These are phyloP conservation scores for Apiotrichum porosum DNA, from an alignment of 1,284 basidiomycete genomes.

Conservation along the genomic window DNA sequence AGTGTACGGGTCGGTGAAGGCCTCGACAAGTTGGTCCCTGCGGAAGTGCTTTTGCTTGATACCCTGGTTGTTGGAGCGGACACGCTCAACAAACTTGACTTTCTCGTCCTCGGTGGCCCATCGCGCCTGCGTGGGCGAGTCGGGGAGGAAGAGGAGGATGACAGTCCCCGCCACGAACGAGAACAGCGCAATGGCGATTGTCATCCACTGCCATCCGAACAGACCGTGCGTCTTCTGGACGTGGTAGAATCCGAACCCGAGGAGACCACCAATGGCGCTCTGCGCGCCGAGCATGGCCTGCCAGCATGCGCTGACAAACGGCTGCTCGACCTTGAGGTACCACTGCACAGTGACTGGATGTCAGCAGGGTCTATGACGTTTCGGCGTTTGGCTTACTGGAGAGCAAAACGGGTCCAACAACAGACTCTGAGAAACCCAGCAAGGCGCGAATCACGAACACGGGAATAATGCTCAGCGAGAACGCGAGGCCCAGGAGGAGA, in stretches of 20 bases:
- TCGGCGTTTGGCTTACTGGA: too few species aligned
- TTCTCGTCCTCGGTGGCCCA: conserved; percentile 31
- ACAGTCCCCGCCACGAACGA: conserved; percentile 8
- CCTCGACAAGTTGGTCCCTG: conserved; percentile 26
- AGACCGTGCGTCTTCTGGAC: conserved; percentile 11
- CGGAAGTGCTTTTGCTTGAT: conserved; percentile 29
- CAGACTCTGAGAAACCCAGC: conserved; percentile 33
- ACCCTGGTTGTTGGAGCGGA: conserved; percentile 36
- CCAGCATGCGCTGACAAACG: conserved; percentile 6
- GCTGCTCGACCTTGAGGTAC: conserved; percentile 24
- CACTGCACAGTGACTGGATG: conserved; percentile 28
- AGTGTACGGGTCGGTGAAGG: conserved; percentile 27
- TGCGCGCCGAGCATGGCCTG: conserved; percentile 15
- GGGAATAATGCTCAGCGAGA: conserved; percentile 64
- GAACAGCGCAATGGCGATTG: conserved; percentile 22
- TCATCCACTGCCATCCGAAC: conserved; percentile 34
- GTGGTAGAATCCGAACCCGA: conserved; percentile 26
- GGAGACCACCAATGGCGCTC: conserved; percentile 3
- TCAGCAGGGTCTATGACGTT: too few species aligned
- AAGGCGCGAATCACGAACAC: conserved; percentile 39
- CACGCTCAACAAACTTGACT: conserved; percentile 31
- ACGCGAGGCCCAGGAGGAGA: conserved; percentile 61
- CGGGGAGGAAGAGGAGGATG: conserved; percentile 30
- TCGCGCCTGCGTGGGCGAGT: conserved; percentile 27
- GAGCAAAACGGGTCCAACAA: conserved; percentile 27